Evolutionary conservation across 495 filamentous ascomycete species (phyloP).

Genomic region (Aspergillus avenaceus): DNA sequence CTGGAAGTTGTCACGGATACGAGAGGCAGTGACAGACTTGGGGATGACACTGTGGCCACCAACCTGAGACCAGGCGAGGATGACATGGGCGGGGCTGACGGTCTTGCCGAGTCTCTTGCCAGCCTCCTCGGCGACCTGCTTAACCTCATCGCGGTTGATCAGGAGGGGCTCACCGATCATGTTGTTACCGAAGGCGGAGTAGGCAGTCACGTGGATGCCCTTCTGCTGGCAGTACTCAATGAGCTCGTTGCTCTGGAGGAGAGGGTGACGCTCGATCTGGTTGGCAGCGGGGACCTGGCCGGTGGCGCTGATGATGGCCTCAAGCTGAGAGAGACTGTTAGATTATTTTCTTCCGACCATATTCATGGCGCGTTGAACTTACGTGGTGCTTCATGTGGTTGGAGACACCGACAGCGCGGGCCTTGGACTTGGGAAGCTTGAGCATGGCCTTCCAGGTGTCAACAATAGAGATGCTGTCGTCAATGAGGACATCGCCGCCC

Average conservation of each 20-base stretch:
- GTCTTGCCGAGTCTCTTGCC: slow-evolving; percentile 33
- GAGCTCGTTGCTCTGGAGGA: slow-evolving; percentile 41
- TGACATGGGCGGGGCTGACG: slow-evolving; percentile 40
- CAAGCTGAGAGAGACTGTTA: slow-evolving; percentile 28
- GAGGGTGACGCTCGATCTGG: slow-evolving; percentile 51
- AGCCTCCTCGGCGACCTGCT: slow-evolving; percentile 40
- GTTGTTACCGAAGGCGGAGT: slow-evolving; percentile 52
- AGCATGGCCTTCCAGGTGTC: slow-evolving; percentile 52
- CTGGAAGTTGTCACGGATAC: slow-evolving; percentile 47
- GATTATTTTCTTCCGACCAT: neutral
- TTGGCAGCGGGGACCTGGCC: slow-evolving; percentile 45
- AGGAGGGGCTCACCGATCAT: slow-evolving; percentile 37
- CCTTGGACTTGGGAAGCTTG: slow-evolving; percentile 49
- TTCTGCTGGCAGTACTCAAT: slow-evolving; percentile 43
- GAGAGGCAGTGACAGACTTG: slow-evolving; percentile 45
- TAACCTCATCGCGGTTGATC: slow-evolving; percentile 40
- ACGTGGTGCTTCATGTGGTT: slow-evolving; percentile 46
- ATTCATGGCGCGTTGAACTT: too few relatives aligned
- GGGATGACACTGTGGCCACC: slow-evolving; percentile 48
- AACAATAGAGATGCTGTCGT: slow-evolving; percentile 45
- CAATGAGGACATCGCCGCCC: slow-evolving; percentile 40
- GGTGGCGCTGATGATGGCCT: slow-evolving; percentile 46
- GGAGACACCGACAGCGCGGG: slow-evolving; percentile 47
- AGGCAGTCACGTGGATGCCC: slow-evolving; percentile 46
- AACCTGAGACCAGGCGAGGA: slow-evolving; percentile 46